Conservation (phyloP, 306 rosid genomes). For the Quercus wislizeni region DNA sequence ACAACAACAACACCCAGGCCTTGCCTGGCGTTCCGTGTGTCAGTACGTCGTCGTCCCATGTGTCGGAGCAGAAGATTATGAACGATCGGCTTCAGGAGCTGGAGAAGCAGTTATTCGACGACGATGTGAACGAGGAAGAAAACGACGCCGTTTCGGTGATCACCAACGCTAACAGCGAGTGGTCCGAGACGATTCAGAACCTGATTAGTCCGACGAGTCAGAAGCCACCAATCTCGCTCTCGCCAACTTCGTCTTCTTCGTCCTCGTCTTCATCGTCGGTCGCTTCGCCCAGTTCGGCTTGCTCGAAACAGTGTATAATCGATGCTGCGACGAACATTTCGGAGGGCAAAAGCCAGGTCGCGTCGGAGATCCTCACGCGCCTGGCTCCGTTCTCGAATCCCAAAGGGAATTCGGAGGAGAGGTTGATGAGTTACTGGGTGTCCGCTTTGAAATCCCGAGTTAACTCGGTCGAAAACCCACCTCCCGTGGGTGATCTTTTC, state of each 20-base stretch:
- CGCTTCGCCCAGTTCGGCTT: slow-evolving; percentile 47
- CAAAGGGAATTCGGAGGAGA: slow-evolving; percentile 44
- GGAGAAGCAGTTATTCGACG: slow-evolving; percentile 80
- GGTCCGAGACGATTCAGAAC: slow-evolving; percentile 81
- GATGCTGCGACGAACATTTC: slow-evolving; percentile 80
- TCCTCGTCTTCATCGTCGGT: slow-evolving; percentile 59
- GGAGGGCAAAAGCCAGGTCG: slow-evolving; percentile 60
- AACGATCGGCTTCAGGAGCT: slow-evolving; percentile 62
- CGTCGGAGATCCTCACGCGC: slow-evolving; percentile 63
- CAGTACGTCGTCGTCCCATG: not conserved
- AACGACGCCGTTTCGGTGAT: slow-evolving; percentile 62
- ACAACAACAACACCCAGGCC: not conserved
- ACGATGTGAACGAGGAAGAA: slow-evolving; percentile 51
- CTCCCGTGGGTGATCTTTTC: slow-evolving; percentile 46
- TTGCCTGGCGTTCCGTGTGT: not conserved
- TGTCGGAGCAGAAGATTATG: slow-evolving; percentile 51
- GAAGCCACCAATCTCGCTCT: slow-evolving; percentile 55
- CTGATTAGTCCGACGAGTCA: slow-evolving; percentile 51
- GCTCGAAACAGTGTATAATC: slow-evolving; percentile 56
- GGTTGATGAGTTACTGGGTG: slow-evolving; percentile 44
- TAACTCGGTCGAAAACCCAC: slow-evolving; percentile 45
- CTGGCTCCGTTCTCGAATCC: slow-evolving; percentile 26
- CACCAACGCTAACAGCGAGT: slow-evolving; percentile 49
- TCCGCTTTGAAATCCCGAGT: slow-evolving; percentile 60
- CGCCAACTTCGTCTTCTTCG: slow-evolving; percentile 69